phyloP scores from a whole-genome alignment of 1,284 basidiomycete genomes.

The Inonotus obliquus region DNA sequence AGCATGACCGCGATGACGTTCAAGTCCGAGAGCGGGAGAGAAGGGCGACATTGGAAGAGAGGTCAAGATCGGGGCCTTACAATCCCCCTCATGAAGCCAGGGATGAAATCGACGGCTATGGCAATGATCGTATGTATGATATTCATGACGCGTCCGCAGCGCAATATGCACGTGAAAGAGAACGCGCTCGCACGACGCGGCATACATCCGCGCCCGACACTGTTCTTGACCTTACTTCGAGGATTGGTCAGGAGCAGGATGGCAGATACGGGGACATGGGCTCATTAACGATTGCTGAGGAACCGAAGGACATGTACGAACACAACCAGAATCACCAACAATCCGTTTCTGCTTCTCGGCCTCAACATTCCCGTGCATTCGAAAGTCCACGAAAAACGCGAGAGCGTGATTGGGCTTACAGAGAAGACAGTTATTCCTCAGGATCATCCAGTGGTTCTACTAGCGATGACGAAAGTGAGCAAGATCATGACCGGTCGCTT shows the following conservation, averaged over 20 bases:
- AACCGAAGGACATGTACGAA: constrained; percentile 10
- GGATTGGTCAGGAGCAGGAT: background rate
- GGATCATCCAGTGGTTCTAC: background rate
- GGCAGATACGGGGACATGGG: background rate
- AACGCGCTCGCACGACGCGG: background rate
- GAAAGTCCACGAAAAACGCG: background rate
- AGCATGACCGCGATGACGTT: background rate
- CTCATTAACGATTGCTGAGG: constrained; percentile 4
- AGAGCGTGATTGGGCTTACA: background rate
- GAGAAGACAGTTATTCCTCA: background rate
- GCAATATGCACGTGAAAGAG: constrained; percentile 1
- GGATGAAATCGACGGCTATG: background rate
- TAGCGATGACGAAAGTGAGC: background rate
- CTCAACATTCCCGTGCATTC: background rate
- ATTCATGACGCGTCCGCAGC: background rate
- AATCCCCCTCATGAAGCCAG: background rate
- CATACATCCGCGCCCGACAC: background rate
- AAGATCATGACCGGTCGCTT: background rate
- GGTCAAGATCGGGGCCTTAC: background rate
- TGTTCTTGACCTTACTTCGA: background rate
- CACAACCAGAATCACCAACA: background rate
- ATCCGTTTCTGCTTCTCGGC: background rate
- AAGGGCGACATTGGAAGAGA: background rate
- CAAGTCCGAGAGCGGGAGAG: background rate
- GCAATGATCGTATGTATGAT: background rate